phyloP scores from a whole-genome alignment of 306 rosid genomes.

The Quercus rubra region DNA sequence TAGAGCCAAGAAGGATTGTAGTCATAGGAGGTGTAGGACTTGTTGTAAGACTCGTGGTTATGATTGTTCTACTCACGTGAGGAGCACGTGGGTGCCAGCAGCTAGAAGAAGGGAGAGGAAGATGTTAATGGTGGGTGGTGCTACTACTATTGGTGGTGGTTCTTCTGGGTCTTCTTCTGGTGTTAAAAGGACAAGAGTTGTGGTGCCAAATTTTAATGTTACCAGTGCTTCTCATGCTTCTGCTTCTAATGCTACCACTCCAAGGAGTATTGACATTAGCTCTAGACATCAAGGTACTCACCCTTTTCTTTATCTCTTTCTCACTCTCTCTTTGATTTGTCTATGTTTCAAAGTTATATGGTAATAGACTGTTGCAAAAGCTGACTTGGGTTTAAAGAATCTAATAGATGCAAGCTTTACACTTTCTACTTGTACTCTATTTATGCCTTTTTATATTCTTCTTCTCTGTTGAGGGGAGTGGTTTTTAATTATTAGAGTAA shows the following conservation, averaged over 20 bases:
- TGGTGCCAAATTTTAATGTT: conserved; percentile 38
- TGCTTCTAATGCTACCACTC: conserved; percentile 41
- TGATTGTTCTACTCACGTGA: conserved; percentile 70
- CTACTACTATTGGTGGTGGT: conserved; percentile 20
- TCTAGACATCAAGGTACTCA: conserved; percentile 58
- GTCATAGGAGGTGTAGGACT: conserved; percentile 63
- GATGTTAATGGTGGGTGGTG: conserved; percentile 14
- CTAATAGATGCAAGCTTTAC: background rate
- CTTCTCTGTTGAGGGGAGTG: background rate
- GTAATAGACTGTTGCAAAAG: background rate
- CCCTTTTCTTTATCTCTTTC: background rate
- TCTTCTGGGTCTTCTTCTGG: conserved; percentile 47
- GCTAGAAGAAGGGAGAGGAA: conserved; percentile 56
- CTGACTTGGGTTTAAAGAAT: background rate
- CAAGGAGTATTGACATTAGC: conserved; percentile 46
- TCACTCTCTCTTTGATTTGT: background rate
- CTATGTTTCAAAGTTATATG: background rate
- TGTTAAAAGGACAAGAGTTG: conserved; percentile 49
- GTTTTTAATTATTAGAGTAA: background rate
- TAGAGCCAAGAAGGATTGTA: conserved; percentile 79
- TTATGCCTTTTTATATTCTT: background rate
- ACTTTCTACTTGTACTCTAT: background rate
- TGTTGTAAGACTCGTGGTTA: conserved; percentile 76
- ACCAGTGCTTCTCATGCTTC: conserved; percentile 55
- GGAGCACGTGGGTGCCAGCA: conserved; percentile 82